Evolutionary conservation across 176 grass and related monocot genomes (phyloP).

Genomic region (Aegilops sharonensis): DNA sequence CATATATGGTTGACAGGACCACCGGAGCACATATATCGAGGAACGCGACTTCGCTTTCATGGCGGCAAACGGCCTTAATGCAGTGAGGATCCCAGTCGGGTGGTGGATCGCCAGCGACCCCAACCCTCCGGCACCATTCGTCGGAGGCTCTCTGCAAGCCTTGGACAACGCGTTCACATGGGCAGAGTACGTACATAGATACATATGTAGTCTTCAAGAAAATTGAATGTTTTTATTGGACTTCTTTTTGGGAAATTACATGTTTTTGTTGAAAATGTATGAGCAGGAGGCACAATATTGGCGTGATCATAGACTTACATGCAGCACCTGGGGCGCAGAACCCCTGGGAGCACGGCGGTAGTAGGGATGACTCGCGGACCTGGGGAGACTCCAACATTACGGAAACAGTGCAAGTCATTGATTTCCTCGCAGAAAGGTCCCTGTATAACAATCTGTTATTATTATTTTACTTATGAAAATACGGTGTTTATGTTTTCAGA

Average conservation of each 20-base stretch:
- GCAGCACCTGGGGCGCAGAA: slow-evolving; percentile 65
- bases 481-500: too few relatives aligned
- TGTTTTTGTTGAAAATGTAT: neutral
- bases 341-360: slow-evolving; percentile 52
- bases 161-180: slow-evolving; percentile 76
- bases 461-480: too few relatives aligned
- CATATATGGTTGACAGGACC: slow-evolving; percentile 35
- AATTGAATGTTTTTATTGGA: neutral
- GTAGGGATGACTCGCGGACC: slow-evolving; percentile 48
- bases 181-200: slow-evolving; percentile 51
- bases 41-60: slow-evolving; percentile 68
- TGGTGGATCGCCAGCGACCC: slow-evolving; percentile 76
- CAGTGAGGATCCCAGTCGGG: slow-evolving; percentile 67
- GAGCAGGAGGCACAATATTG: slow-evolving; percentile 51
- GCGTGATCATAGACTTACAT: slow-evolving; percentile 61
- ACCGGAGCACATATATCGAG: slow-evolving; percentile 61
- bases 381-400: slow-evolving; percentile 63
- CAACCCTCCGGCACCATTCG: slow-evolving; percentile 58
- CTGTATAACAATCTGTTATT: too few relatives aligned
- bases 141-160: slow-evolving; percentile 54
- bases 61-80: slow-evolving; percentile 32
- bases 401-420: slow-evolving; percentile 55
- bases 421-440: slow-evolving; percentile 31
- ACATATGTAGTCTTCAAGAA: neutral
- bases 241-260: neutral